phyloP scores from a whole-genome alignment of 176 grass and related monocot species.

The Tillandsia fasciculata region DNA sequence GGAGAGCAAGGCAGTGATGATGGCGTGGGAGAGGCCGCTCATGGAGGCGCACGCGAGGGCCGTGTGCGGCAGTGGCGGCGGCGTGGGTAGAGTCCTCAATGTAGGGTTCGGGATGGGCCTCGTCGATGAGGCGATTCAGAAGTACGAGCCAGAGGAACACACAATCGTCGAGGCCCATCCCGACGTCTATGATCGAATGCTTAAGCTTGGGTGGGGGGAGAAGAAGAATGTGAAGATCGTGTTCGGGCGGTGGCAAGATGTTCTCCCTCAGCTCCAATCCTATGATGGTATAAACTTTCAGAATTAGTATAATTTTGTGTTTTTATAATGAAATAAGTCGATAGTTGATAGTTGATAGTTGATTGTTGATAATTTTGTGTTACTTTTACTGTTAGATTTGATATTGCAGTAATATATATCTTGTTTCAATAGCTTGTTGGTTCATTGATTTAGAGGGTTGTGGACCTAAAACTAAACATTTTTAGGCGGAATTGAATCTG shows the following conservation, averaged over 20 bases:
- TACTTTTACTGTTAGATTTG: too few relatives aligned
- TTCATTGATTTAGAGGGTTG: too few relatives aligned
- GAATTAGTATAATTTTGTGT: too few relatives aligned
- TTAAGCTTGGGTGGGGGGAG: slow-evolving; percentile 63
- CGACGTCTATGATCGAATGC: slow-evolving; percentile 70
- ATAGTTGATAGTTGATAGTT: too few relatives aligned
- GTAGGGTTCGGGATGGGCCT: slow-evolving; percentile 96
- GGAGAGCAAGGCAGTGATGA: slow-evolving; percentile 95
- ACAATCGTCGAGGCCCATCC: slow-evolving; percentile 90
- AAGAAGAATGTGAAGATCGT: slow-evolving; percentile 83
- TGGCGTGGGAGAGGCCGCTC: slow-evolving; percentile 88
- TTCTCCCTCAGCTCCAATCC: slow-evolving; percentile 56
- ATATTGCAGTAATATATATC: too few relatives aligned
- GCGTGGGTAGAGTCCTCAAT: slow-evolving; percentile 56
- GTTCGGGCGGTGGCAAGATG: slow-evolving; percentile 87
- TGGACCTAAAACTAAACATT: not conserved
- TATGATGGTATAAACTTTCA: slow-evolving; percentile 56
- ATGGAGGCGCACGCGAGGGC: slow-evolving; percentile 94
- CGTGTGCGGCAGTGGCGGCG: slow-evolving; percentile 38
- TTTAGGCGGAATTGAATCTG: not conserved
- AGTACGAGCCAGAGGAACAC: slow-evolving; percentile 66
- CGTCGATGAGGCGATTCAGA: slow-evolving; percentile 82
- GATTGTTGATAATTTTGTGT: not conserved
- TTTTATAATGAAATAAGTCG: too few relatives aligned
- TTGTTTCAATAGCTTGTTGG: too few relatives aligned